Evolutionary conservation across 2,329 filamentous ascomycete species (phyloP), one percentile per base, ranked within the genome.

Genomic region (Paraconiothyrium brasiliense): DNA sequence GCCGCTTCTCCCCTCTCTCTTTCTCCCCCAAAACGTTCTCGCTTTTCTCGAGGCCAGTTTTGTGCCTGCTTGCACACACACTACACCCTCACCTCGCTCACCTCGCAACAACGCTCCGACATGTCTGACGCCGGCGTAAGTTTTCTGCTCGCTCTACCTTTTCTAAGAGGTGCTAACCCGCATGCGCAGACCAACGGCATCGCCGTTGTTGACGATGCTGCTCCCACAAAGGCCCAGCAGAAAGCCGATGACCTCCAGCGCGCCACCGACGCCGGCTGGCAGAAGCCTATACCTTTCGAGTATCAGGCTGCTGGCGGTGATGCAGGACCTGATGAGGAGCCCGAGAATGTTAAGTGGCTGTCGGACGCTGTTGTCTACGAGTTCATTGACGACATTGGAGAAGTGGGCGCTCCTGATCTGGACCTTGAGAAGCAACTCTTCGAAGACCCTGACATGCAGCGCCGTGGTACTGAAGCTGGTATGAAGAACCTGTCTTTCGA

Each of bases 381-480:
- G 72, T 98, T 92, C 91, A 85, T 89, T 20, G 93, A 93, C 11
- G 92, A 97, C 2, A 92, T 86, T 68, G 95, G 94, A 2, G 94
- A 98, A 44, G 83, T 99, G 57, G 94, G 90, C 7, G 93, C 93
- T 0, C 83, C 82, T 54, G 86, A 89, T 57, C 82, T 85, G 0
- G 86, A 88, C 51, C 86, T 99, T 0, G 94, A 98, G 81, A 69
- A 85, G 8, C 82, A 90, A 69, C 87, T 99, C 7, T 99, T 96
- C 58, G 84, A 86, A 0, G 79, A 81, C 6, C 82, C 86, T 49
- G 78, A 78, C 81, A 79, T 84, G 54, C 79, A 80, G 61, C 80
- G 82, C 27, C 39, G 27, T 16, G 67, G 81, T 76, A 57, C 92
- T 91, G 3, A 82, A 88, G 39, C 85, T 90, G 37, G 52, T 22